Evolutionary conservation across 768 basidiomycete genomes (phyloP).

Genomic region (Boletus rex-veris): DNA sequence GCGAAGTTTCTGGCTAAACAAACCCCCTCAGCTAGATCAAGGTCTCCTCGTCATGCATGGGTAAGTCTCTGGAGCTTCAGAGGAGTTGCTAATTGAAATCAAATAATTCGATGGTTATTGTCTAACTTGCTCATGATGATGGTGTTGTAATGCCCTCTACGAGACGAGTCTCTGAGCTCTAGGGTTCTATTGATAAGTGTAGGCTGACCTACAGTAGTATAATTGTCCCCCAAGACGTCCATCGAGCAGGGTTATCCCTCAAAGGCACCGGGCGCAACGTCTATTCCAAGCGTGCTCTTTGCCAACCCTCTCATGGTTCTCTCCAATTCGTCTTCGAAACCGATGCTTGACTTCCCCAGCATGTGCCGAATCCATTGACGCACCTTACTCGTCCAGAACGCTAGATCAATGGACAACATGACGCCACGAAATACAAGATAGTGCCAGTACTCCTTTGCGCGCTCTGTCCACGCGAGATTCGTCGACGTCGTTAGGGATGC

Average conservation of each 20-base stretch:
- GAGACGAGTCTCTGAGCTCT: too few species aligned
- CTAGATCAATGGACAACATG: constrained; percentile 67
- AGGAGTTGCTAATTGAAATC: too few species aligned
- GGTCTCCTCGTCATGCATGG: too few species aligned
- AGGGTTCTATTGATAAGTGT: too few species aligned
- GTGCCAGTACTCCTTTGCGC: constrained; percentile 51
- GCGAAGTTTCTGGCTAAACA: too few species aligned
- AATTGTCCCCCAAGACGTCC: neutral
- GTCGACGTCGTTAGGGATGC: constrained; percentile 51
- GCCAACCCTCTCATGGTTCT: constrained; percentile 69
- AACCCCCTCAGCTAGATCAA: too few species aligned
- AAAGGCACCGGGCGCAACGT: constrained; percentile 59
- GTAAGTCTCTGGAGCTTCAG: too few species aligned
- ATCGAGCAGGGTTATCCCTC: constrained; percentile 33
- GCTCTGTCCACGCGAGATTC: constrained; percentile 39
- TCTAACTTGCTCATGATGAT: too few species aligned
- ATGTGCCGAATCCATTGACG: constrained; percentile 44
- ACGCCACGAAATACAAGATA: constrained; percentile 61
- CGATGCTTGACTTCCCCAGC: constrained; percentile 41
- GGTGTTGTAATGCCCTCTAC: too few species aligned
- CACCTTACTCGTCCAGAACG: constrained; percentile 62
- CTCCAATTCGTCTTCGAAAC: constrained; percentile 84
- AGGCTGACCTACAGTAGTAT: too few species aligned
- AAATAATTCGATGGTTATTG: too few species aligned
- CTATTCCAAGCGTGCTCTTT: constrained; percentile 75